Evolutionary conservation across 164 flowering plant genomes (phyloP).

Genomic region (Macadamia tetraphylla): DNA sequence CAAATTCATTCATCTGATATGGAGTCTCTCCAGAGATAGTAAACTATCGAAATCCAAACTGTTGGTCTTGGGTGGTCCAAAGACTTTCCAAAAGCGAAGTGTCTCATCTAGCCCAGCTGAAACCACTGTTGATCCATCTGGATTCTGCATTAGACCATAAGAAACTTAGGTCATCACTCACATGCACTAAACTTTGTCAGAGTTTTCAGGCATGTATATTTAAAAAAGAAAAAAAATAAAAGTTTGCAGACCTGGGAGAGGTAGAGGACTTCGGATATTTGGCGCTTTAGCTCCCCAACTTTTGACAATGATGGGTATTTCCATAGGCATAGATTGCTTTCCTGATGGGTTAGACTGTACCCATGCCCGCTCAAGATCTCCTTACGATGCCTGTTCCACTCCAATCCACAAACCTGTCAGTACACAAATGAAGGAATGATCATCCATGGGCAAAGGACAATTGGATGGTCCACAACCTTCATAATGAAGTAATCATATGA

Average conservation of each 20-base stretch:
- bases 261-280: slow-evolving; percentile 35
- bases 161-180: not conserved
- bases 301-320: slow-evolving; percentile 48
- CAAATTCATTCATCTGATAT: slow-evolving; percentile 28
- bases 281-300: slow-evolving; percentile 26
- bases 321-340: slow-evolving; percentile 43
- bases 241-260: slow-evolving; percentile 39
- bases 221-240: not conserved
- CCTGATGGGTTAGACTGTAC: slow-evolving; percentile 13
- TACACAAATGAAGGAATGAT: not conserved
- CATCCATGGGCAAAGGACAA: not conserved
- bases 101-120: slow-evolving; percentile 51
- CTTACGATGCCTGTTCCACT: slow-evolving; percentile 55
- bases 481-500: no score
- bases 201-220: not conserved
- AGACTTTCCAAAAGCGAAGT: slow-evolving; percentile 48
- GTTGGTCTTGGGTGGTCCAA: slow-evolving; percentile 29
- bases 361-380: slow-evolving; percentile 59
- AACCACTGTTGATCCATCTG: slow-evolving; percentile 47
- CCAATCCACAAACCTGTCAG: slow-evolving; percentile 43
- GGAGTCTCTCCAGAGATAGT: slow-evolving; percentile 34
- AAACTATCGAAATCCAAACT: slow-evolving; percentile 24
- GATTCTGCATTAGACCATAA: slow-evolving; percentile 33
- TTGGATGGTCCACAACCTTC: no score
- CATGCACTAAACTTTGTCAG: not conserved